A percentile compares a stretch with the other conserved stretches of the same genome.
These are phyloP conservation scores for Aspergillus clavatus DNA, from an alignment of 2,329 filamentous ascomycete species.

Conservation along the genomic window DNA sequence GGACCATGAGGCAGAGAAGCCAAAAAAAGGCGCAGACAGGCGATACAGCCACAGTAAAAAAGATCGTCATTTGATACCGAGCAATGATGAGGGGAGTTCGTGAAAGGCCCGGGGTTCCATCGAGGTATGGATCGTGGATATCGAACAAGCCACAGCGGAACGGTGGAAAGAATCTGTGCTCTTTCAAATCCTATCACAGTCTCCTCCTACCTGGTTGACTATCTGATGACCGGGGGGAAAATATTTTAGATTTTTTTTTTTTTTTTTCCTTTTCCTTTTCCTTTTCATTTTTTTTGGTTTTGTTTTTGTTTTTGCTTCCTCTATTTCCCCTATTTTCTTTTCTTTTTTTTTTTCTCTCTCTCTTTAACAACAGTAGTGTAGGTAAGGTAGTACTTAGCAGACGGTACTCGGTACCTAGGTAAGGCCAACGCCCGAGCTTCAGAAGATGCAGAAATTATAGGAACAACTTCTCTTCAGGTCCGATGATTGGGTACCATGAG, in stretches of 20 bases:
- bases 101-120: background rate
- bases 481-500: constrained; percentile 7
- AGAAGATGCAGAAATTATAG: background rate
- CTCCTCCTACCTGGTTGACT: background rate
- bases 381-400: too few species aligned
- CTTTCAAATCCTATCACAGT: too few species aligned
- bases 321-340: too few species aligned
- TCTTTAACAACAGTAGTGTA: too few species aligned
- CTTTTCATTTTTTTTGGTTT: too few species aligned
- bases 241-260: background rate
- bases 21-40: background rate
- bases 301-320: too few species aligned
- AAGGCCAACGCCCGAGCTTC: background rate
- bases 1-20: background rate
- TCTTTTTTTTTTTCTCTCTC: too few species aligned
- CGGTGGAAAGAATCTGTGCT: background rate
- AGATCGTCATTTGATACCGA: background rate
- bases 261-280: too few species aligned
- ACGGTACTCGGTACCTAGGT: background rate
- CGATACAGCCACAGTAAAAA: background rate
- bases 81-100: background rate
- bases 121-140: background rate
- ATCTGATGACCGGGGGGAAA: background rate
- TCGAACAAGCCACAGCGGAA: background rate
- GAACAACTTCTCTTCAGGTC: constrained; percentile 1